Base-by-base conservation (phyloP, 2,329 filamentous ascomycete species). In the Aphanocladium album region DNA sequence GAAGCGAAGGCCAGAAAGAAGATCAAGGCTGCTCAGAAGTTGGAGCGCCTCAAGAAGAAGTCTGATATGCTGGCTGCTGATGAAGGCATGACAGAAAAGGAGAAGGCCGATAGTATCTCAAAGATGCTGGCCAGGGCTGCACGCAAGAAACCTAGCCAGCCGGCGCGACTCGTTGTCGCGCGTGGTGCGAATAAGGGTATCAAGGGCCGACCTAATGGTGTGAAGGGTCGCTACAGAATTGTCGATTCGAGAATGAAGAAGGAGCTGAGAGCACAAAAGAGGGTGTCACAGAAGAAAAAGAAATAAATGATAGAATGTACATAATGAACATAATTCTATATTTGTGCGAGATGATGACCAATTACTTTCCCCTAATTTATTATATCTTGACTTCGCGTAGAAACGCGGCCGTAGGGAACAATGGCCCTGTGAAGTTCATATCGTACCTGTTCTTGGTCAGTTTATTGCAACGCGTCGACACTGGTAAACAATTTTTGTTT, bases 41-140 rank as follows among this genome's bases (percentile, higher is more conserved):
- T 99, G 33, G 95, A 99, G 83, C 97, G 96, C 79, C 79, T 99
- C 65, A 91, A 92, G 79, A 96, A 96, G 86, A 99, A 99, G 83
- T 91, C 87, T n/a, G 93, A 96, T 43, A 77, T 96, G 68, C 77
- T 99, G 55, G 89, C 88, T 21, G 90, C 92, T 62, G 93, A 96
- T 67, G 93, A 97, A 73, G 90, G 89, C 55, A 86, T 97, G 81
- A 96, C 90, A 16, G 95, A 99, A 80, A 92, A 92, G 77, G 96
- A 99, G 75, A 99, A 99, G 82, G 90, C 93, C 2, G 85, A 87
- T 65, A 89, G 83, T 63, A 97, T 99, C 69, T 77, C 85, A 27
- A 91, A 88, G 74, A 75, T 99, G 72, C 88, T 98, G 78, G 85
- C 85, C 69, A 90, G 88, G 74, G 91, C 92, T 9, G 83, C 83